phyloP scores from a whole-genome alignment of 2,329 filamentous ascomycete species.

The Monosporascus sp. region DNA sequence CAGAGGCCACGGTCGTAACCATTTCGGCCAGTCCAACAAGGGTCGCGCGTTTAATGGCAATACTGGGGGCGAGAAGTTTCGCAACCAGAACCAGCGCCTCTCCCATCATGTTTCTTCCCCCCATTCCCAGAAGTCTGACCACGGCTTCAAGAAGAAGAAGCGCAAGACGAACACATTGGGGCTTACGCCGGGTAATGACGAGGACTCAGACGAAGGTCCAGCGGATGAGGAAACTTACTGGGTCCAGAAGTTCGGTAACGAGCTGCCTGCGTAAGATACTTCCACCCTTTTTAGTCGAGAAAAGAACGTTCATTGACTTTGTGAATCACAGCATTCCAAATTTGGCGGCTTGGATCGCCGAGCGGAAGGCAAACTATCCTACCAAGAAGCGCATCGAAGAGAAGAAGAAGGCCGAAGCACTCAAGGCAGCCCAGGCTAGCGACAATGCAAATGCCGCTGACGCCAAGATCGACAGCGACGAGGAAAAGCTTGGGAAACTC shows the following conservation, averaged over 20 bases:
- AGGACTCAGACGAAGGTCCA: slow-evolving; percentile 61
- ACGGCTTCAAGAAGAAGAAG: slow-evolving; percentile 61
- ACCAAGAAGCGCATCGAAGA: slow-evolving; percentile 66
- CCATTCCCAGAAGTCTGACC: slow-evolving; percentile 48
- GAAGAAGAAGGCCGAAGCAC: slow-evolving; percentile 48
- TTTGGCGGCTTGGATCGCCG: slow-evolving; percentile 72
- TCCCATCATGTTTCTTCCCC: slow-evolving; percentile 23
- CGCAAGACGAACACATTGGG: slow-evolving; percentile 68
- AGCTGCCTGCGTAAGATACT: slow-evolving; percentile 48
- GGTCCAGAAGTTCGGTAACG: slow-evolving; percentile 49
- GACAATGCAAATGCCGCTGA: slow-evolving; percentile 45
- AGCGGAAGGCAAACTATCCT: slow-evolving; percentile 75
- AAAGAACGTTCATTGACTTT: slow-evolving; percentile 3
- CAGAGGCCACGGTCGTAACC: slow-evolving; percentile 38
- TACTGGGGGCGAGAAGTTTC: slow-evolving; percentile 36
- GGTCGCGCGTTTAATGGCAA: slow-evolving; percentile 35
- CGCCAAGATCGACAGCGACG: slow-evolving; percentile 48
- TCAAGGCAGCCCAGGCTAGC: slow-evolving; percentile 58
- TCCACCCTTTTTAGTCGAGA: neutral
- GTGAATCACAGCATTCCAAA: slow-evolving; percentile 51
- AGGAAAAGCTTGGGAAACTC: slow-evolving; percentile 30
- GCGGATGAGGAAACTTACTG: slow-evolving; percentile 63
- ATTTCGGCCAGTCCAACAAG: slow-evolving; percentile 22
- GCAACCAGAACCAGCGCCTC: slow-evolving; percentile 26
- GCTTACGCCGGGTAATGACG: slow-evolving; percentile 61